Base-by-base conservation (phyloP, 1,139 yeast genomes). In the Debaryomyces coudertii region DNA sequence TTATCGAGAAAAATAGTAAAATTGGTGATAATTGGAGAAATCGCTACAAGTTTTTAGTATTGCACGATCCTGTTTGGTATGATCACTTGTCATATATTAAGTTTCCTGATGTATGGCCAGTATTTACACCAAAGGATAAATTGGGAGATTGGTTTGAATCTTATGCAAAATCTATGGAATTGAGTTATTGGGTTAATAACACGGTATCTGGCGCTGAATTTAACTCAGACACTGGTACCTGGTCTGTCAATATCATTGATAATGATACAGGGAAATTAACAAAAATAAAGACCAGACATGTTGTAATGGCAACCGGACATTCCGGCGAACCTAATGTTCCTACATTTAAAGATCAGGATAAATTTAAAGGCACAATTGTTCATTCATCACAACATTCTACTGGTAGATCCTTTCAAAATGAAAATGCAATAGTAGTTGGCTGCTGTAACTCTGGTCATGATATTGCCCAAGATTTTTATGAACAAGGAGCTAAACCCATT, bases 21-120 rank as follows among this genome's bases (percentile, higher is more conserved):
- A 58, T 73, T 43, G 78, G 78, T 51, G 78, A 73, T 52, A 73
- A 73, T 53, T 73, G 77, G 80, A 60, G 77, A 52, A 65, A 66
- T 49, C 58, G 78, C 36, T 73, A 73, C 57, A 68, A 69, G 53
- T 73, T 70, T 52, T 56, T 73, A 43, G 73, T 71, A 11, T 55
- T 73, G 27, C 78, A 73, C 52, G 78, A 73, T 52, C 76, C 77
- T 2, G 71, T 69, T 45, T 72, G 68, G 62, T 68, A 68, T 47
- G 74, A 71, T 50, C 71, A 69, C 50, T 55, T 73, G 51, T 66
- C 77, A 4, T 73, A 72, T 50, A 51, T 72, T 45, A 53, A 58
- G 40, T 68, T 66, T 55, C 72, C 75, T n/a, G 68, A 62, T 7
- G 66, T 66, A 11, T 71, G 76, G 61, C 77, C 77, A 42, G 59